These are phyloP conservation scores for Hymenoscyphus albidus DNA, from an alignment of 2,329 filamentous ascomycete species.

Conservation along the genomic window DNA sequence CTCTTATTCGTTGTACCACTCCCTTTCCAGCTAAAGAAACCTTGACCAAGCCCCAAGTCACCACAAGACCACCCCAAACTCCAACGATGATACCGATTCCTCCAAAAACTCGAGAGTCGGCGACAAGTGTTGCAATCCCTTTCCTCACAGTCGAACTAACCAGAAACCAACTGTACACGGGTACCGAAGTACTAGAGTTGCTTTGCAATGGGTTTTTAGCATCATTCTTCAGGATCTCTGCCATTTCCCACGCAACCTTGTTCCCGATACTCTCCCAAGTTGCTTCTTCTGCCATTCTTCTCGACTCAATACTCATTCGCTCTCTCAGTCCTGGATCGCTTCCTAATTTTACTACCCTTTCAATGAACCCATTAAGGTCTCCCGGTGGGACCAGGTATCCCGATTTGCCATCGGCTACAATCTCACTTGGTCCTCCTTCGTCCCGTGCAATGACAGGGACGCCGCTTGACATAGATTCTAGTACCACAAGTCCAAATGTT, in stretches of 20 bases:
- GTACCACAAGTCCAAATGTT: conserved; percentile 67
- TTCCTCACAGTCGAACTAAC: conserved; percentile 20
- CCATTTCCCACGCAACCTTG: conserved; percentile 62
- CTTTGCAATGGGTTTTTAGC: neutral
- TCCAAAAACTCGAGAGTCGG: conserved; percentile 22
- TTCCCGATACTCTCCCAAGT: conserved; percentile 73
- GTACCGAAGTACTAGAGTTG: conserved; percentile 16
- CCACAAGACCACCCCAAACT: conserved; percentile 29
- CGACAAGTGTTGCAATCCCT: conserved; percentile 18
- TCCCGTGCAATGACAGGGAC: conserved; percentile 66
- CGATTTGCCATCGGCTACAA: conserved; percentile 54
- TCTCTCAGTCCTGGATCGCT: conserved; percentile 42
- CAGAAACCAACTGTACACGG: conserved; percentile 27
- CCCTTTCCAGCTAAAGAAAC: conserved; percentile 17
- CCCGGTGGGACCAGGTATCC: conserved; percentile 58
- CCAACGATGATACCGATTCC: conserved; percentile 30
- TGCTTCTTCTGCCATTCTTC: conserved; percentile 55
- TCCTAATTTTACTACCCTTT: conserved; percentile 48
- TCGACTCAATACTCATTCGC: conserved; percentile 46
- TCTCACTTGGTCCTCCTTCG: conserved; percentile 66
- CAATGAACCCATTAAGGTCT: conserved; percentile 57
- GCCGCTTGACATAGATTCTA: conserved; percentile 66
- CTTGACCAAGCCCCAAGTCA: conserved; percentile 30
- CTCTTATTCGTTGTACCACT: conserved; percentile 13
- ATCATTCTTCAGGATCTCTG: conserved; percentile 35